Conservation (phyloP, 1,284 basidiomycete species). For the Hortiboletus rubellus region DNA sequence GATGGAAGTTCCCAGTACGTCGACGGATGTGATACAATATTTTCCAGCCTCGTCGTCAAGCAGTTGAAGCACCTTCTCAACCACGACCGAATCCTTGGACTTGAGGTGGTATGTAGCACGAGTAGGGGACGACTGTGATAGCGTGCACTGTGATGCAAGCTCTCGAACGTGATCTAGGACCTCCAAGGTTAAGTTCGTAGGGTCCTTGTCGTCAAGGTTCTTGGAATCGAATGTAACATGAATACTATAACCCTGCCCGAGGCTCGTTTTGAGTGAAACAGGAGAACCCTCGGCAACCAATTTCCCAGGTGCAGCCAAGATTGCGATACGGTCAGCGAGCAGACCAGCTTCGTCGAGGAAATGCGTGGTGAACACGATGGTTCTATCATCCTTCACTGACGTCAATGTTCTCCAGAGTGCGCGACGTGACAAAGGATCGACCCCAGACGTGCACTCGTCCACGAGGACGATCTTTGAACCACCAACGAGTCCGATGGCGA, state of each 20-base stretch:
- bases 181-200: slow-evolving; percentile 27
- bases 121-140: slow-evolving; percentile 41
- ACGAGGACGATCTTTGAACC: slow-evolving; percentile 75
- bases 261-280: slow-evolving; percentile 65
- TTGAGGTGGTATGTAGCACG: slow-evolving; percentile 55
- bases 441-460: slow-evolving; percentile 78
- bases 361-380: slow-evolving; percentile 71
- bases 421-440: slow-evolving; percentile 76
- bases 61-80: slow-evolving; percentile 56
- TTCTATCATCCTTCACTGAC: slow-evolving; percentile 62
- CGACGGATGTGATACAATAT: slow-evolving; percentile 53
- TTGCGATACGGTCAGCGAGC: slow-evolving; percentile 73
- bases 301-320: slow-evolving; percentile 74
- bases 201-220: slow-evolving; percentile 15
- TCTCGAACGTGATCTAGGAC: slow-evolving; percentile 46
- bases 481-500: slow-evolving; percentile 75
- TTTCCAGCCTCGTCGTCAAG: slow-evolving; percentile 47
- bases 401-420: slow-evolving; percentile 76
- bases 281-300: slow-evolving; percentile 73
- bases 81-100: slow-evolving; percentile 53
- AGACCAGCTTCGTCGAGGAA: slow-evolving; percentile 83
- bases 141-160: slow-evolving; percentile 48
- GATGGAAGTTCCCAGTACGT: slow-evolving; percentile 71
- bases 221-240: slow-evolving; percentile 47
- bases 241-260: slow-evolving; percentile 72